phyloP scores from a whole-genome alignment of 2,329 filamentous ascomycete species.

The Pseudogymnoascus sp. region DNA sequence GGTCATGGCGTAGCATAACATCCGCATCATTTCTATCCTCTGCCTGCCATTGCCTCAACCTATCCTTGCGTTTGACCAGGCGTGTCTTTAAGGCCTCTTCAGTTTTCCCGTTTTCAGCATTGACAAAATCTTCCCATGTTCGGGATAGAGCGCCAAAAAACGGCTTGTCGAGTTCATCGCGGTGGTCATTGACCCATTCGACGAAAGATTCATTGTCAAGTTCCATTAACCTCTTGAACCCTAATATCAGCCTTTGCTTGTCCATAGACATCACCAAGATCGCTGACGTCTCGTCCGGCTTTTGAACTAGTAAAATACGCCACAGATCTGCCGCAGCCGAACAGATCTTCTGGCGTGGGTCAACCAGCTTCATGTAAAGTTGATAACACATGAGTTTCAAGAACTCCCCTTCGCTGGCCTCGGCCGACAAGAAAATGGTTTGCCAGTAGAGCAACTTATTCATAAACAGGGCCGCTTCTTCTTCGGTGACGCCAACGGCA shows the following conservation, averaged over 20 bases:
- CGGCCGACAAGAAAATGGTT: constrained; percentile 72
- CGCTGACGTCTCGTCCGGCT: constrained; percentile 70
- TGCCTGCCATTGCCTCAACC: constrained; percentile 69
- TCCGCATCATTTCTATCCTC: constrained; percentile 64
- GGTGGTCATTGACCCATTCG: constrained; percentile 77
- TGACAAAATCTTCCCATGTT: constrained; percentile 82
- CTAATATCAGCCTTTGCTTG: constrained; percentile 62
- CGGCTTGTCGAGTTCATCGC: constrained; percentile 67
- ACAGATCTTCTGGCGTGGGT: constrained; percentile 58
- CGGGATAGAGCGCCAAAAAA: constrained; percentile 78
- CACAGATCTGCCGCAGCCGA: constrained; percentile 75
- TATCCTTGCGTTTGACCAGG: constrained; percentile 70
- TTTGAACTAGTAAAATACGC: constrained; percentile 90
- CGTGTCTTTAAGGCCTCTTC: constrained; percentile 66
- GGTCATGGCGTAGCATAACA: constrained; percentile 72
- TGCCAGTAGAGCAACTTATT: constrained; percentile 93
- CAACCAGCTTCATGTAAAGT: constrained; percentile 81
- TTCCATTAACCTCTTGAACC: constrained; percentile 77
- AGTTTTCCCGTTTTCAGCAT: constrained; percentile 70
- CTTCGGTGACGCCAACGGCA: constrained; percentile 50
- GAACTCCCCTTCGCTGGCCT: constrained; percentile 72
- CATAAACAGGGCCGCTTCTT: constrained; percentile 64
- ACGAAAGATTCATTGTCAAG: constrained; percentile 86
- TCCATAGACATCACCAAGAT: constrained; percentile 67
- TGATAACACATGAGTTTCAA: constrained; percentile 86